Percentiles rank a stretch among this genome's conserved stretches.
Evolutionary conservation across 352 stramenopile genomes (phyloP).

Genomic region (Pythium dissotocum): DNA sequence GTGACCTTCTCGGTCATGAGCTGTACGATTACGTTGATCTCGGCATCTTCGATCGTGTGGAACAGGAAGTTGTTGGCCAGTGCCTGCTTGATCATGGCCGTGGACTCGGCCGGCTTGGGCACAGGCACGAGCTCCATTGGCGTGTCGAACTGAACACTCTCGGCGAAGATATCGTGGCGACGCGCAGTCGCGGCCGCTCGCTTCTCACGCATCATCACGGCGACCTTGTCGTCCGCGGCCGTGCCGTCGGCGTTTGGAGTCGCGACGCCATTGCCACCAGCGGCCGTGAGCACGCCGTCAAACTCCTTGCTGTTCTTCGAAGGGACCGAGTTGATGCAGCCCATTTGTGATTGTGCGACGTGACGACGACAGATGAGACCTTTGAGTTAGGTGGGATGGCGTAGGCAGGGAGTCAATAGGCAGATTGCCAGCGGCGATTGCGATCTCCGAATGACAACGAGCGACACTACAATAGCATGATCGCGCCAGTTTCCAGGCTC

Average conservation of each 20-base stretch:
- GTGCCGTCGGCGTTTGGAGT: slow-evolving; percentile 1
- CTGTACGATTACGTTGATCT: slow-evolving; percentile 84
- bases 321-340: slow-evolving; percentile 64
- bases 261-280: not conserved
- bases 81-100: slow-evolving; percentile 74
- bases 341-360: slow-evolving; percentile 33
- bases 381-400: no score
- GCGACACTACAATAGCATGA: not conserved
- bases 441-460: slow-evolving; percentile 16
- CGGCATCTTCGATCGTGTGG: slow-evolving; percentile 61
- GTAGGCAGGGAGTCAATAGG: not conserved
- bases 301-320: slow-evolving; percentile 45
- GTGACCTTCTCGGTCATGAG: slow-evolving; percentile 80
- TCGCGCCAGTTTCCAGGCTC: not conserved
- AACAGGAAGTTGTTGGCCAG: slow-evolving; percentile 83
- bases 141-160: slow-evolving; percentile 79
- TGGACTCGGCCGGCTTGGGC: slow-evolving; percentile 65
- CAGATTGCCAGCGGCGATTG: not conserved
- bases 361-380: not conserved
- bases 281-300: slow-evolving; percentile 37
- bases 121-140: slow-evolving; percentile 49
- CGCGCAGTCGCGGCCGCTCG: slow-evolving; percentile 58
- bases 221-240: slow-evolving; percentile 48
- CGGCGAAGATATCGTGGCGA: slow-evolving; percentile 69
- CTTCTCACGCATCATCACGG: slow-evolving; percentile 67